These are phyloP conservation scores for Tolypocladium capitatum DNA, from an alignment of 2,329 filamentous ascomycete genomes.

Conservation along the genomic window DNA sequence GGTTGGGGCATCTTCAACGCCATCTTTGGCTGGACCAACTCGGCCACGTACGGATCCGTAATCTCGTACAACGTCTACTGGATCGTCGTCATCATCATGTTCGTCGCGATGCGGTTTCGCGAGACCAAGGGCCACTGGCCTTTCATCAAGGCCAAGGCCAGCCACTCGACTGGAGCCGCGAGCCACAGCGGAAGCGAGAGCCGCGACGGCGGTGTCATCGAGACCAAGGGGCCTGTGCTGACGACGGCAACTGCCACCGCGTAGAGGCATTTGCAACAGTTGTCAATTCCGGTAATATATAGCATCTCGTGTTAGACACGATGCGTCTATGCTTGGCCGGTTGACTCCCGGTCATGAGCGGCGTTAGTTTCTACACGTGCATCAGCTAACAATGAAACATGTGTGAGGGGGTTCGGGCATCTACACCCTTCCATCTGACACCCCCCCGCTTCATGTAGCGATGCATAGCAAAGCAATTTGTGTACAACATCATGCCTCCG, in stretches of 20 bases:
- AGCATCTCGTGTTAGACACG: neutral
- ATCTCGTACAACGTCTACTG: constrained; percentile 84
- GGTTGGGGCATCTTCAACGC: constrained; percentile 85
- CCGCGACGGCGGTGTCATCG: constrained; percentile 8
- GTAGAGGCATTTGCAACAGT: neutral
- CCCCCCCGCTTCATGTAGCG: neutral
- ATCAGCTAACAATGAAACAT: neutral
- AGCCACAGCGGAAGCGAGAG: constrained; percentile 13
- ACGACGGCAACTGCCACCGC: constrained; percentile 11
- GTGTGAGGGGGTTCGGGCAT: neutral
- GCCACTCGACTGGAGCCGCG: constrained; percentile 5
- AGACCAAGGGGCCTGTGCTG: constrained; percentile 11
- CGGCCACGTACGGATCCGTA: constrained; percentile 75
- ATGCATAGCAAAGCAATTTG: neutral
- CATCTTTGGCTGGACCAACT: constrained; percentile 78
- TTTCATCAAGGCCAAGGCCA: constrained; percentile 22
- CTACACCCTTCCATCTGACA: neutral
- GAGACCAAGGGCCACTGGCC: constrained; percentile 43
- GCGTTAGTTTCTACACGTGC: neutral
- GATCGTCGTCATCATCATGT: constrained; percentile 59
- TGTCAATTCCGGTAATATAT: neutral
- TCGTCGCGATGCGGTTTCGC: constrained; percentile 51
- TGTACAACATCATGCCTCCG: constrained; percentile 22
- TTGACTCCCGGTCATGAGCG: neutral
- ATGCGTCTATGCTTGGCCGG: neutral